Evolutionary conservation across 2,329 filamentous ascomycete genomes (phyloP).

Genomic region (Sclerotinia borealis): DNA sequence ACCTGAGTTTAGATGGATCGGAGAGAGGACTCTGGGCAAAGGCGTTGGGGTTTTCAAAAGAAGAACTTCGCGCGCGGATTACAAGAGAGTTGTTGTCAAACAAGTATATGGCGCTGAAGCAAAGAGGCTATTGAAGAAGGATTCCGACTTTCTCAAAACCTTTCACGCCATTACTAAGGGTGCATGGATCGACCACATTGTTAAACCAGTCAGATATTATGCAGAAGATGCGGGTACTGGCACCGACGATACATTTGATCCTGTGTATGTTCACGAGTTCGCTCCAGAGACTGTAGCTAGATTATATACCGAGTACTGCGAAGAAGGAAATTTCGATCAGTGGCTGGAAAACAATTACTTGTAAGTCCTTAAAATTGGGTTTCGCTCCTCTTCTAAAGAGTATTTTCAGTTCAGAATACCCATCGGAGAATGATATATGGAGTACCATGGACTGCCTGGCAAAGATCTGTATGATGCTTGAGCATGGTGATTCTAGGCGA

Average conservation of each 20-base stretch:
- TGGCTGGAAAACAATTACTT: neutral
- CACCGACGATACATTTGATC: neutral
- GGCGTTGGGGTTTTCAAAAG: neutral
- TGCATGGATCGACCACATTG: neutral
- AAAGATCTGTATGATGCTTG: neutral
- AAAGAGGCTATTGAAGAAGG: neutral
- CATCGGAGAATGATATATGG: neutral
- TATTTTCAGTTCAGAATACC: neutral
- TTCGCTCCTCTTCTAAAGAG: neutral
- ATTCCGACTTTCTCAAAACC: neutral
- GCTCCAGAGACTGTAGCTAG: neutral
- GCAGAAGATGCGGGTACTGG: neutral
- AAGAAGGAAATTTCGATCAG: neutral
- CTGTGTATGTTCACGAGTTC: neutral
- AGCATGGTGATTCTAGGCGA: neutral
- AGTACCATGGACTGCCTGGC: neutral
- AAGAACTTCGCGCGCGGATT: fast-evolving
- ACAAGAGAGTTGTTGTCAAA: neutral
- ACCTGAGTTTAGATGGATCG: neutral
- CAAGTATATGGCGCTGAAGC: neutral
- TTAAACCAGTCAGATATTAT: neutral
- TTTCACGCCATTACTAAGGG: fast-evolving
- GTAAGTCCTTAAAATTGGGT: neutral
- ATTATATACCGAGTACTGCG: neutral
- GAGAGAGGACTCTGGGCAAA: neutral